phyloP scores from a whole-genome alignment of 495 filamentous ascomycete species.

The Aspergillus cristatus region DNA sequence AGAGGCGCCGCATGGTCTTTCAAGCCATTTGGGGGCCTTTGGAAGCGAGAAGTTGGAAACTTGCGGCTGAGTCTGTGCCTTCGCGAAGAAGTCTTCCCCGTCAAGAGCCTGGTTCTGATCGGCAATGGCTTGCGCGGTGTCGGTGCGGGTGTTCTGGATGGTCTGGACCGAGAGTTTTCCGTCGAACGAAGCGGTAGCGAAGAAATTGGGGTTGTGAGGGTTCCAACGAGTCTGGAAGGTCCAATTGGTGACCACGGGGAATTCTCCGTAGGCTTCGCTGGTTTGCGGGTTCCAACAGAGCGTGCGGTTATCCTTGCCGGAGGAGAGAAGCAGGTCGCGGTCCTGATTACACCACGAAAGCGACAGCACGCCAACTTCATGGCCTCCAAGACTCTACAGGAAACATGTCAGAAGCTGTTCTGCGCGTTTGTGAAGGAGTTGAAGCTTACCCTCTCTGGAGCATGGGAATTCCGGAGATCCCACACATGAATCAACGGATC shows the following conservation, averaged over 20 bases:
- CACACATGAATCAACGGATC: slow-evolving; percentile 84
- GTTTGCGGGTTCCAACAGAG: slow-evolving; percentile 95
- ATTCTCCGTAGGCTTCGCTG: slow-evolving; percentile 78
- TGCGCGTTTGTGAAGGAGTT: background rate
- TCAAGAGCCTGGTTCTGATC: slow-evolving; percentile 63
- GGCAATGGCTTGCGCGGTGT: slow-evolving; percentile 37
- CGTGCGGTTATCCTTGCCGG: slow-evolving; percentile 92
- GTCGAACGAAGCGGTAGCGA: slow-evolving; percentile 93
- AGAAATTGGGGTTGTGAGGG: slow-evolving; percentile 80
- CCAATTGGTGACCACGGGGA: slow-evolving; percentile 97
- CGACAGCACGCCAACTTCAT: slow-evolving; percentile 88
- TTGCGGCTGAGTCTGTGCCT: slow-evolving; percentile 83
- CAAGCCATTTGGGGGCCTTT: slow-evolving; percentile 84
- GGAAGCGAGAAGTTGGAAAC: slow-evolving; percentile 76
- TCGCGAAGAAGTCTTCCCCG: slow-evolving; percentile 94
- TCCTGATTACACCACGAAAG: slow-evolving; percentile 95
- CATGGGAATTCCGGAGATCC: slow-evolving; percentile 94
- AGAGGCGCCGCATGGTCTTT: slow-evolving; percentile 74
- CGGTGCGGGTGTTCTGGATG: slow-evolving; percentile 71
- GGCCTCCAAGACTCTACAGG: slow-evolving; percentile 61
- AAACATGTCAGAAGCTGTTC: slow-evolving; percentile 4
- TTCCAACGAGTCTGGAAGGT: slow-evolving; percentile 95
- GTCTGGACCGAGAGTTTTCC: slow-evolving; percentile 90
- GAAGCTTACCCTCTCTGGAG: slow-evolving; percentile 64
- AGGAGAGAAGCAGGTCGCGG: slow-evolving; percentile 81